Base-by-base conservation (phyloP, 768 basidiomycete species). In the Trametes villosa region DNA sequence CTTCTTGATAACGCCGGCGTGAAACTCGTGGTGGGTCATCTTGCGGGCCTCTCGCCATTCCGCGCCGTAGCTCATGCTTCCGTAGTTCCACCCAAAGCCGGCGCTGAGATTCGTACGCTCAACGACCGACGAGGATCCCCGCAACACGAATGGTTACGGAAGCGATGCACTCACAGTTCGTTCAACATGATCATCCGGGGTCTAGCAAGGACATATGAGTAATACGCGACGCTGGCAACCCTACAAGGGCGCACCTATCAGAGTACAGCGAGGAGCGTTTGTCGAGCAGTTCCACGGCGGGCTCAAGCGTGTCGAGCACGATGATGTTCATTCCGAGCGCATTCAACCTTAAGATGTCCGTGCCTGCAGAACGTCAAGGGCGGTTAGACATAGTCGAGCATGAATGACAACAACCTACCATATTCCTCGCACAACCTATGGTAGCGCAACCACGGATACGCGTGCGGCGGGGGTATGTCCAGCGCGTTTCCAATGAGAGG, bases 281-380 rank as follows among this genome's bases (percentile, higher is more conserved):
- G 45, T 72, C 71, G 22, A 74, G 59, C 27, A 74, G 66, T 6
- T 74, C 72, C 0, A 38, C 24, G 13, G 68, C 68, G 2, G 66
- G 64, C 29, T 60, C 31, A 5, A 54, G 49, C 20, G 66, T 59
- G 46, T 63, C 66, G 30, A 73, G 41, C n/a, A 73, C 47, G 46
- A 70, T 59, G 33, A 72, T 58, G 11, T 48, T 50, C 13, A 22
- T 54, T 1, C 68, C 68, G 3, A 69, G 52, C 29, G 64, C 46
- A 12, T 65, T 62, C 17, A 69, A 38, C 30, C 53, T 57, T 20
- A 72, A 48, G 26, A 70, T 57, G 9, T 71, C 65, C 2, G 59
- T 55, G 9, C 41, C 59, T 61, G 3, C 18, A 9, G 29, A 15
- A 29, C 12, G 9, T n/a, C 13, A 44, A 4, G 17, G 8, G 9